Conservation (phyloP, 2,329 filamentous ascomycete genomes). For the Verticillium tricorpus region DNA sequence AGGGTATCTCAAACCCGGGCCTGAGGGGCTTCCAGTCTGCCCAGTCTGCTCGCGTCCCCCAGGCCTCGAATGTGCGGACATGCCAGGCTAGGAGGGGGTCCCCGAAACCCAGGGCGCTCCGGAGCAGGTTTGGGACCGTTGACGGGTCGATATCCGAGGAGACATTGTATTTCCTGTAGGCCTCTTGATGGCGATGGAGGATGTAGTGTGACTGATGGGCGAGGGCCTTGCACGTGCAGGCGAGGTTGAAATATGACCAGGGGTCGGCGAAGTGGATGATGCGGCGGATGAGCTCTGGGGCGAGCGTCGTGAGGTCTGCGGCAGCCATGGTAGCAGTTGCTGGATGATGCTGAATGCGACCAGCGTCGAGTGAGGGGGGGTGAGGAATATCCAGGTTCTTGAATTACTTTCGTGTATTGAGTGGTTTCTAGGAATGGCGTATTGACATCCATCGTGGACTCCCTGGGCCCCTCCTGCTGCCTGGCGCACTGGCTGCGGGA, state of each 20-base stretch:
- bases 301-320: not conserved
- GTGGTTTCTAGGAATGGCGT: too few species aligned
- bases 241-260: not conserved
- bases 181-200: slow-evolving; percentile 2
- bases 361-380: too few species aligned
- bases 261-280: slow-evolving; percentile 3
- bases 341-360: too few species aligned
- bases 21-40: slow-evolving; percentile 4
- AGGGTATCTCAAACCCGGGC: not conserved
- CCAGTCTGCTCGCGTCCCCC: slow-evolving; percentile 1
- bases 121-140: slow-evolving; percentile 2
- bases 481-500: too few species aligned
- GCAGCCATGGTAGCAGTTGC: not conserved
- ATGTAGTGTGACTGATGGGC: not conserved
- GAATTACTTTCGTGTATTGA: too few species aligned
- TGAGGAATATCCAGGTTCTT: too few species aligned
- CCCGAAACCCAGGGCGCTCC: not conserved
- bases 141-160: slow-evolving; percentile 4
- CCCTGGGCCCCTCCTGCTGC: too few species aligned
- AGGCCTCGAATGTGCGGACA: slow-evolving; percentile 4
- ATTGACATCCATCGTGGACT: too few species aligned
- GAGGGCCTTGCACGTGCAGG: slow-evolving; percentile 1
- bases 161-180: not conserved
- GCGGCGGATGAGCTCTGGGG: slow-evolving; percentile 2
- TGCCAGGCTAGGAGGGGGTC: slow-evolving; percentile 3